Conservation (phyloP, 306 rosid genomes). For the Albizia julibrissin region DNA sequence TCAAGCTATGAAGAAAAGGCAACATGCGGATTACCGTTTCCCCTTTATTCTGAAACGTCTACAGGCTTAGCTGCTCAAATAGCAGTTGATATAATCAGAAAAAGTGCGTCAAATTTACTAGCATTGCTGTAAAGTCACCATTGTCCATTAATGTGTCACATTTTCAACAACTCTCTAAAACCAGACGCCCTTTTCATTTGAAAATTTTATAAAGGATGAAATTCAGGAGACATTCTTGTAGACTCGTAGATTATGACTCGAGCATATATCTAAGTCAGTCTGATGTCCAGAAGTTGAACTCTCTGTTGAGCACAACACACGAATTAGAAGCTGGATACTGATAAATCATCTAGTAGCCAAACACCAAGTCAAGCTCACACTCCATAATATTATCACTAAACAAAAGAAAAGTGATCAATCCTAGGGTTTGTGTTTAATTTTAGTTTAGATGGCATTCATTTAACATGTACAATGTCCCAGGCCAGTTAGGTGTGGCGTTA, state of each 20-base stretch:
- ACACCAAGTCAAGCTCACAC: slow-evolving; percentile 21
- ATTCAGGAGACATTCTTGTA: background rate
- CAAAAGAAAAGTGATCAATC: background rate
- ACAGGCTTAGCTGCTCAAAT: slow-evolving; percentile 5
- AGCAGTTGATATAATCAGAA: background rate
- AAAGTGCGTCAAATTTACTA: slow-evolving; percentile 3
- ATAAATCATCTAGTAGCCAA: slow-evolving; percentile 14
- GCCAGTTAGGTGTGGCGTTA: slow-evolving; percentile 57
- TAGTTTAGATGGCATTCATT: slow-evolving; percentile 28
- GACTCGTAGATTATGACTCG: background rate
- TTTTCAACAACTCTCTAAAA: background rate
- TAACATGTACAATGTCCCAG: slow-evolving; percentile 37
- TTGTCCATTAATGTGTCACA: background rate
- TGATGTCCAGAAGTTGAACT: background rate
- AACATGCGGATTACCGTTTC: slow-evolving; percentile 1
- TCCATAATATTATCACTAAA: slow-evolving; percentile 17
- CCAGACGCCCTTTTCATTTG: background rate
- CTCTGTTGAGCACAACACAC: background rate
- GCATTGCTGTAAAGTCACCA: background rate
- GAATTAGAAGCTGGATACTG: background rate
- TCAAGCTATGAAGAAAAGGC: slow-evolving; percentile 3
- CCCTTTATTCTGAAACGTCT: background rate
- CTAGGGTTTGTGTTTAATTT: slow-evolving; percentile 26
- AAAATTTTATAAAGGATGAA: background rate
- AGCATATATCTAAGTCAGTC: background rate